These are phyloP conservation scores for Discostella stelligeroides DNA, from an alignment of 108 stramenopile species.

Conservation along the genomic window DNA sequence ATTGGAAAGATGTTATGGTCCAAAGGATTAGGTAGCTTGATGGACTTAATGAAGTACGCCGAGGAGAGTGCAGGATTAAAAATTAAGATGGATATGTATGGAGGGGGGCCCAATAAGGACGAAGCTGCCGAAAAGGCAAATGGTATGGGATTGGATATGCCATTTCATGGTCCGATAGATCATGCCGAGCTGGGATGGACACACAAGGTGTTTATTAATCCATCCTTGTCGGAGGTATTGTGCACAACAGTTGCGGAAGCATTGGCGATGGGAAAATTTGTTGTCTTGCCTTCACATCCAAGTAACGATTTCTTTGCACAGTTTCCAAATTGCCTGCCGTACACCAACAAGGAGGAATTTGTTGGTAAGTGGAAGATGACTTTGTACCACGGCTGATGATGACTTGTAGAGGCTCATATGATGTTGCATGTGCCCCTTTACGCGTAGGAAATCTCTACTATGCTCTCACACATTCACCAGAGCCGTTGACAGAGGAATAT, in stretches of 20 bases:
- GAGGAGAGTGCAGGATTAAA: conserved; percentile 71
- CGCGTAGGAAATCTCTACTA: conserved; percentile 73
- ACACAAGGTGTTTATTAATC: conserved; percentile 88
- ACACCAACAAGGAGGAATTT: conserved; percentile 80
- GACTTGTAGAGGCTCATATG: not conserved
- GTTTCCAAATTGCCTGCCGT: conserved; percentile 88
- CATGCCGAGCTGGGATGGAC: conserved; percentile 70
- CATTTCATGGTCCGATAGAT: conserved; percentile 81
- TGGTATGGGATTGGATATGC: conserved; percentile 68
- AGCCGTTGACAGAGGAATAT: conserved; percentile 71
- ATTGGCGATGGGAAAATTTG: conserved; percentile 93
- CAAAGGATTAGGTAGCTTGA: conserved; percentile 81
- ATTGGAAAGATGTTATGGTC: conserved; percentile 93
- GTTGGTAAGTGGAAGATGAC: conserved; percentile 54
- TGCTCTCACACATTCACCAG: conserved; percentile 82
- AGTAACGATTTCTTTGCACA: conserved; percentile 88
- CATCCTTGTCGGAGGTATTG: conserved; percentile 84
- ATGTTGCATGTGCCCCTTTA: not conserved
- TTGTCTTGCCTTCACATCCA: conserved; percentile 70
- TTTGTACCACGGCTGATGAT: too few species aligned
- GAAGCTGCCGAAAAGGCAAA: conserved; percentile 62
- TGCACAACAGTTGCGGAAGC: conserved; percentile 92
- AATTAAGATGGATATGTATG: conserved; percentile 82
- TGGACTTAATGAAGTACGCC: conserved; percentile 83
- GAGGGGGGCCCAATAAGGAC: conserved; percentile 78